Percentiles rank a stretch among this genome's conserved stretches.
These are phyloP conservation scores for Fragaria vesca DNA, from an alignment of 306 rosid genomes.

Conservation along the genomic window DNA sequence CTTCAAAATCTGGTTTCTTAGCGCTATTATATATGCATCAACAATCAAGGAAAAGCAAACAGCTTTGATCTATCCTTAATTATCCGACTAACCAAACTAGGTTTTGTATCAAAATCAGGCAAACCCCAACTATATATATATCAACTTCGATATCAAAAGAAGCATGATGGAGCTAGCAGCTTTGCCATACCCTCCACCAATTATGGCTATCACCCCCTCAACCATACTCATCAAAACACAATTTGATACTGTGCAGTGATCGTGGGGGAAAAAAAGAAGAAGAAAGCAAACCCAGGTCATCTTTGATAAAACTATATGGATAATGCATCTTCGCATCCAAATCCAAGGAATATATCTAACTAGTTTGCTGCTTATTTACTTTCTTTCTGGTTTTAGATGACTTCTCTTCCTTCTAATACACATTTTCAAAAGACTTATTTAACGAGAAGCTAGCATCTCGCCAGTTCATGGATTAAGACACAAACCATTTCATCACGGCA, in stretches of 20 bases:
- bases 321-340: too few relatives aligned
- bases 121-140: not conserved
- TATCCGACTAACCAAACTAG: not conserved
- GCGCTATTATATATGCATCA: not conserved
- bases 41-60: not conserved
- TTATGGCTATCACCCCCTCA: too few relatives aligned
- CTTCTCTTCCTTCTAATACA: not conserved
- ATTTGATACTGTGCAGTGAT: too few relatives aligned
- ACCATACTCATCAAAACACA: too few relatives aligned
- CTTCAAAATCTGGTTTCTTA: not conserved
- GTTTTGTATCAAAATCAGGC: not conserved
- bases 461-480: not conserved
- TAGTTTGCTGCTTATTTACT: not conserved
- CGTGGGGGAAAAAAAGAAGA: too few relatives aligned
- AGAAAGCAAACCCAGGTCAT: too few relatives aligned
- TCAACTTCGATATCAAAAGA: not conserved
- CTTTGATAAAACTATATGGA: too few relatives aligned
- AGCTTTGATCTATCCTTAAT: not conserved
- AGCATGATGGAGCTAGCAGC: too few relatives aligned
- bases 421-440: not conserved
- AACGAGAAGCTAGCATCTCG: not conserved
- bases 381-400: not conserved
- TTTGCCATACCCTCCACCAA: too few relatives aligned
- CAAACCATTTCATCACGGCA: constrained; percentile 10
- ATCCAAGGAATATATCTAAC: not conserved